A percentile compares a stretch with the other conserved stretches of the same genome.
These are phyloP conservation scores for Durusdinium trenchii DNA, from an alignment of 73 alveolate species.

Conservation along the genomic window DNA sequence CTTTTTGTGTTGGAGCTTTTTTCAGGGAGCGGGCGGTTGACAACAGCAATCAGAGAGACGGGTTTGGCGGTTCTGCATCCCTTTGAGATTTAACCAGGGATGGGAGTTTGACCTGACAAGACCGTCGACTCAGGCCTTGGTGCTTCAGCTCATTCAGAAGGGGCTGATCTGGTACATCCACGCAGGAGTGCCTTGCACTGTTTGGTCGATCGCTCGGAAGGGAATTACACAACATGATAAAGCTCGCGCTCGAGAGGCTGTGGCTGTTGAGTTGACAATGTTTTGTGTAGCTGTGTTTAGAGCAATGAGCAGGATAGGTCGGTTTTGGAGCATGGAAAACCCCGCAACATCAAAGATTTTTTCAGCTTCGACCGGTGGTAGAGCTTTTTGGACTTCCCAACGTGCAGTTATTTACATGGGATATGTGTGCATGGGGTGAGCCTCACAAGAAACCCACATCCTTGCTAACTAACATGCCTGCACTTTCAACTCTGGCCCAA, in stretches of 20 bases:
- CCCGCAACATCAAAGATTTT: neutral
- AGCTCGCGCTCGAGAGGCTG: neutral
- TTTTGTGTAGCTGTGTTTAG: neutral
- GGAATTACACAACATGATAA: neutral
- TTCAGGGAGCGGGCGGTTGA: conserved; percentile 11
- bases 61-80: neutral
- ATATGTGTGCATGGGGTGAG: neutral
- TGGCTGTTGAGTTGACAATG: neutral
- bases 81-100: neutral
- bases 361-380: neutral
- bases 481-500: neutral
- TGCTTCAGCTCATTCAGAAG: neutral
- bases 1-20: conserved; percentile 13
- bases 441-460: neutral
- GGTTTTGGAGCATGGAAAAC: conserved; percentile 4
- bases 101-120: neutral
- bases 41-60: neutral
- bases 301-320: neutral
- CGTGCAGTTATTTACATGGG: neutral
- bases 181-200: conserved; percentile 5
- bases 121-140: conserved; percentile 5
- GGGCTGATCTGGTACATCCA: conserved; percentile 52
- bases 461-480: neutral
- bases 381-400: neutral
- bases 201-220: conserved; percentile 1